Evolutionary conservation across 1,284 basidiomycete species (phyloP), one percentile per base, ranked within the genome.

Genomic region (Cryptococcus sp.): DNA sequence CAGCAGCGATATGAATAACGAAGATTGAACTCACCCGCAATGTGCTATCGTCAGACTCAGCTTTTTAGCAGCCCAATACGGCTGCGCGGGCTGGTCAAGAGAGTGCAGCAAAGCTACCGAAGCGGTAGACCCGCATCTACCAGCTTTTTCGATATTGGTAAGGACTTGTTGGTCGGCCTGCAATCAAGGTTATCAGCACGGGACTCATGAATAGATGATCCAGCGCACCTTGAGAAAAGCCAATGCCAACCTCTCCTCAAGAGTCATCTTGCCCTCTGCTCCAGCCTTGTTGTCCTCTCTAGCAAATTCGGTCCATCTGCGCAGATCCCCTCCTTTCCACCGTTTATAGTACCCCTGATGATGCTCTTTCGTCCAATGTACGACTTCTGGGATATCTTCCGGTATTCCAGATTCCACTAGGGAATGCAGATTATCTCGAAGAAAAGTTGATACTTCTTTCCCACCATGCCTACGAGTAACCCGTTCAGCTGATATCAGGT

Each of bases 81-180:
- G 88, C 25, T 86, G 81, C 5, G 87, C 86, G 11, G 85, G 82
- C 68, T 89, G 86, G 62, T 84, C 83, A 13, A 98, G 81, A 39
- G 91, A 89, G 66, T 98, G 93, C 17, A 98, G 80, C 44, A 98
- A 82, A 0, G 87, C 90, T 1, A 97, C 85, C 0, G 91, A 94
- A 1, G 92, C 92, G 1, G 94, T 96, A 19, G 93, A 92, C 3
- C 95, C 95, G 39, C 79, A 80, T 38, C 68, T 58, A 40, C 78
- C 68, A 0, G 74, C 65, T 23, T 82, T 61, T 79, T 82, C 74
- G 84, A 87, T 65, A 72, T 82, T 26, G 81, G 85, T 58, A 84
- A 82, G 67, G 81, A 87, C 73, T 79, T 85, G 71, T 85, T 87
- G 67, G 83, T 87, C 86, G 82, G 77, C 71, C 80, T 81, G 48